Percentiles rank a stretch among this genome's conserved stretches.
Evolutionary conservation across 164 flowering plant species (phyloP).

Genomic region (Taxillus chinensis): DNA sequence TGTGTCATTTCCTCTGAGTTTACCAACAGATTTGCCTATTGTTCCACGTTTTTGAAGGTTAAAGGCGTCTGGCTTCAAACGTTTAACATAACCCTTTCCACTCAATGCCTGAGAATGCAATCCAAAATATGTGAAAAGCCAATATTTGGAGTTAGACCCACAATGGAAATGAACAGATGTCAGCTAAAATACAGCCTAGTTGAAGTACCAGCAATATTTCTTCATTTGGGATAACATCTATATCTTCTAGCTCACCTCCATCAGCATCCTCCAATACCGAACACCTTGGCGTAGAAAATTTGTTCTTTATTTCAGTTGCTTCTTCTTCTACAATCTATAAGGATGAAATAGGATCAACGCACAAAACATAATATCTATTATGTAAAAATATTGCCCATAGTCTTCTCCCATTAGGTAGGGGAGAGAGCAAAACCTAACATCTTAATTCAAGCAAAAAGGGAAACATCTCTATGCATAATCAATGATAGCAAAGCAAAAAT

Average conservation of each 20-base stretch:
- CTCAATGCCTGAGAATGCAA: slow-evolving; percentile 56
- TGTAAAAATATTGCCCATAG: background rate
- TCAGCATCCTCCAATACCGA: slow-evolving; percentile 80
- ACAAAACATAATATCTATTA: background rate
- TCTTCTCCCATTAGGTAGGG: background rate
- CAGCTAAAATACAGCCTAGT: background rate
- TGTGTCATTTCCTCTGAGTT: slow-evolving; percentile 78
- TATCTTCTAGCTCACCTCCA: slow-evolving; percentile 74
- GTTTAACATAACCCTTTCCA: slow-evolving; percentile 92
- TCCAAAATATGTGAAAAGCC: background rate
- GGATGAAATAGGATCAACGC: background rate
- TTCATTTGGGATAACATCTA: slow-evolving; percentile 94
- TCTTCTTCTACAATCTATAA: slow-evolving; percentile 79
- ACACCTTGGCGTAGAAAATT: slow-evolving; percentile 71
- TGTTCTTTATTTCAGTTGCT: slow-evolving; percentile 78
- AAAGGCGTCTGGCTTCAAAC: slow-evolving; percentile 86
- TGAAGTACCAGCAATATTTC: slow-evolving; percentile 74
- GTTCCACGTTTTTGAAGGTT: slow-evolving; percentile 90
- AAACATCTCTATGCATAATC: too few relatives aligned
- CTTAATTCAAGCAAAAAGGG: too few relatives aligned
- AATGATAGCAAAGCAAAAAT: too few relatives aligned
- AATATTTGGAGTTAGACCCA: background rate
- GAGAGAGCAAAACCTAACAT: too few relatives aligned
- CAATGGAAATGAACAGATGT: background rate
- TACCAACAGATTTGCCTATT: slow-evolving; percentile 96